These are phyloP conservation scores for Phytophthora hybrid DNA, from an alignment of 352 stramenopile genomes.

Conservation along the genomic window DNA sequence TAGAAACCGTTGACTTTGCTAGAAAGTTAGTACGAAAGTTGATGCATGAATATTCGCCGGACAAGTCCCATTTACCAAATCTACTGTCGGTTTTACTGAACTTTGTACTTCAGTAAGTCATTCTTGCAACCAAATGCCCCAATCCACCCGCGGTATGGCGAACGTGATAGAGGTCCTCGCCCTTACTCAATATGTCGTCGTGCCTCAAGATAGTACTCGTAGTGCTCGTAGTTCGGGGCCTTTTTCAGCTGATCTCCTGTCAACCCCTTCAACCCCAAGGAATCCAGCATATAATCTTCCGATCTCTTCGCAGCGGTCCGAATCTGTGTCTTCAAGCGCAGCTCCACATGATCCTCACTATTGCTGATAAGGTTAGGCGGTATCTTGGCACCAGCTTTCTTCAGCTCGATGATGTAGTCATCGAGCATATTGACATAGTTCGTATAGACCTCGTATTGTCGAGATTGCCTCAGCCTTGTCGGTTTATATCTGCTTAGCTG, in stretches of 20 bases:
- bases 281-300: constrained; percentile 21
- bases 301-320: constrained; percentile 8
- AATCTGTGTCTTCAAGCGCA: constrained; percentile 15
- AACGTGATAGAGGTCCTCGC: neutral
- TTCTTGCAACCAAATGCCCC: too few relatives aligned
- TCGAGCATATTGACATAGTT: constrained; percentile 25
- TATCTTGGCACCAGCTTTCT: neutral
- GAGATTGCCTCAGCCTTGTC: neutral
- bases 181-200: neutral
- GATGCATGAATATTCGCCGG: too few relatives aligned
- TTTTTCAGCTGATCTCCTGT: constrained; percentile 10
- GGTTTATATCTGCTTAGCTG: neutral
- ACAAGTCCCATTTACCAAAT: too few relatives aligned
- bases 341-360: neutral
- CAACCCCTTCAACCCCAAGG: constrained; percentile 21
- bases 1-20: too few relatives aligned
- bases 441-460: neutral
- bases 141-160: too few relatives aligned
- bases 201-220: constrained; percentile 10
- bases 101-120: too few relatives aligned
- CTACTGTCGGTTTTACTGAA: too few relatives aligned
- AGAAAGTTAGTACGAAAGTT: too few relatives aligned
- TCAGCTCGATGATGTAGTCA: constrained; percentile 12
- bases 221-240: constrained; percentile 18
- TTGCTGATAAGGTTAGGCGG: constrained; percentile 12